phyloP scores from a whole-genome alignment of 164 flowering plant species.

The Houttuynia cordata region DNA sequence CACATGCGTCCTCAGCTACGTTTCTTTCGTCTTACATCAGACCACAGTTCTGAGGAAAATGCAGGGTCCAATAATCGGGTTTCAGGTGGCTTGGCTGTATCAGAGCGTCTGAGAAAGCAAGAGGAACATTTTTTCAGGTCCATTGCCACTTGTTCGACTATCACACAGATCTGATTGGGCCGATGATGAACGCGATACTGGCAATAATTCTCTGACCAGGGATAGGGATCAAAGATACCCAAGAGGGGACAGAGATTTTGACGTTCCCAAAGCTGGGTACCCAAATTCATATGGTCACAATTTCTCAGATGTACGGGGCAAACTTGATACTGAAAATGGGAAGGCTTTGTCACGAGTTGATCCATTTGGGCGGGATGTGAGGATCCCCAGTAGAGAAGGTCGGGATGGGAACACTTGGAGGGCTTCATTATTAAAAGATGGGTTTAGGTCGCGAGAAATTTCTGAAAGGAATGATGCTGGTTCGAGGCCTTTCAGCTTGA shows the following conservation, averaged over 20 bases:
- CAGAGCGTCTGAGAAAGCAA: constrained; percentile 21
- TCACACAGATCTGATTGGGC: constrained; percentile 92
- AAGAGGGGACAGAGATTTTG: constrained; percentile 66
- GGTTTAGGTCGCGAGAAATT: constrained; percentile 20
- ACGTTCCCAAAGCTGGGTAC: constrained; percentile 38
- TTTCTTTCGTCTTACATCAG: constrained; percentile 17
- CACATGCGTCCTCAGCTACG: constrained; percentile 34
- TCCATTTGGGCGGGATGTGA: constrained; percentile 4
- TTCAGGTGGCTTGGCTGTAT: constrained; percentile 3
- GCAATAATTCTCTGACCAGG: constrained; percentile 40
- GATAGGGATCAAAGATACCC: constrained; percentile 41
- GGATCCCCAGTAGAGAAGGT: constrained; percentile 50
- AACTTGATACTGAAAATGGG: constrained; percentile 40
- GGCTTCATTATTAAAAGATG: constrained; percentile 32
- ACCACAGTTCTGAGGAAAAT: constrained; percentile 20
- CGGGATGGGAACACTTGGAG: constrained; percentile 56
- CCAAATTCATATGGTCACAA: constrained; percentile 35
- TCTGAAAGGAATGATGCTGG: constrained; percentile 26
- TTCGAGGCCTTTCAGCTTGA: constrained; percentile 18
- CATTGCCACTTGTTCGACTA: constrained; percentile 58
- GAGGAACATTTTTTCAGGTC: constrained; percentile 51
- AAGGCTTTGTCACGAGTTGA: constrained; percentile 27
- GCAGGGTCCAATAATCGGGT: constrained; percentile 15
- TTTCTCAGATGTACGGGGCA: constrained; percentile 29
- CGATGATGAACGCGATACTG: constrained; percentile 93